Evolutionary conservation across 2,329 filamentous ascomycete genomes (phyloP), one percentile per base, ranked within the genome.

Genomic region (Emericellopsis atlantica): DNA sequence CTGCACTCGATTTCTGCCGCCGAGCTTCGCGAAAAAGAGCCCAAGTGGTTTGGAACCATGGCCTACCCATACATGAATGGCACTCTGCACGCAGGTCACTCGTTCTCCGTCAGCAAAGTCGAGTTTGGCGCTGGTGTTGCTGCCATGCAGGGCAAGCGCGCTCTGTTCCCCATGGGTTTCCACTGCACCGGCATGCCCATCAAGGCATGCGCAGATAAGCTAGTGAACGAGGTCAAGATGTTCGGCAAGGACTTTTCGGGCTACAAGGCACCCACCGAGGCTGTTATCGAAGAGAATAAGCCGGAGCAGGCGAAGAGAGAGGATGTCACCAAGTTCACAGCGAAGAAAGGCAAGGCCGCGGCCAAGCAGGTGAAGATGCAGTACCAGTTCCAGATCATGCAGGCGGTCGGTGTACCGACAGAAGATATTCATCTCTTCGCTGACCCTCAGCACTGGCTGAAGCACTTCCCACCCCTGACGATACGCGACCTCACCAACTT

Each of bases 141-240:
- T 37, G 75, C 90, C 42, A 93, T 96, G 86, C 78, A 88, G 59
- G 92, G 92, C 55, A 90, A 90, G 69, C 74, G 82, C 40, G 73
- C 81, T 43, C 70, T 96, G 40, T 95, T 92, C 59, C 92, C 92
- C 43, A 81, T 92, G 55, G 92, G 90, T 26, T 98, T 88, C 68
- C 92, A 98, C 70, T 65, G 62, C 65, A 96, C 90, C 0, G 92
- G 92, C 52, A 93, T 98, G 82, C 88, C 89, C 36, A 98, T 98
- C 70, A 95, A 95, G 65, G 89, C 92, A 6, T 93, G 86, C 54
- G 88, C 92, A 41, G 90, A 98, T 69, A 96, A 96, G 70, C 76
- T 98, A 36, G 79, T 82, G 44, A 79, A 86, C 46, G 92, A 98
- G 65, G 81, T 96, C 43, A 79, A 85, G 62, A 70, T 83, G 65